These are phyloP conservation scores for Clonostachys rosea DNA, from an alignment of 2,329 filamentous ascomycete species.

Conservation along the genomic window DNA sequence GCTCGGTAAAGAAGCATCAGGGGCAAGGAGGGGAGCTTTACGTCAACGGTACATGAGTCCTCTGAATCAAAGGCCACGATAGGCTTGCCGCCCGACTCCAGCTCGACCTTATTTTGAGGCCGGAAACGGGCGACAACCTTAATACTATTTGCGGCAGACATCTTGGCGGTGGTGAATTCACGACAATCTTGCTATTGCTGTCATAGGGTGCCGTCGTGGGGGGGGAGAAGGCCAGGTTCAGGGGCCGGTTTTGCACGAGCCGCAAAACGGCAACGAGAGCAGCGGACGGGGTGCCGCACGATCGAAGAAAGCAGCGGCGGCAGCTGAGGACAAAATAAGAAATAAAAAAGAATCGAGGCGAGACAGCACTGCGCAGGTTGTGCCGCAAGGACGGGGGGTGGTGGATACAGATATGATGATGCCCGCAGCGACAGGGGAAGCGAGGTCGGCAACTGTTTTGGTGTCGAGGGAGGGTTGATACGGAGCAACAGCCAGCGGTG, in stretches of 20 bases:
- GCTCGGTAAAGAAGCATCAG: background rate
- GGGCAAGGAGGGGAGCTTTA: slow-evolving; percentile 35
- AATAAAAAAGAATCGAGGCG: too few relatives aligned
- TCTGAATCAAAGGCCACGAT: slow-evolving; percentile 86
- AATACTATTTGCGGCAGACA: slow-evolving; percentile 61
- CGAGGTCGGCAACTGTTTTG: background rate
- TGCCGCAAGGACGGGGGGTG: background rate
- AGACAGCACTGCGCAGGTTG: too few relatives aligned
- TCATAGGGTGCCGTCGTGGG: background rate
- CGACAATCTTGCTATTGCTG: background rate
- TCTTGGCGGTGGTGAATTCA: slow-evolving; percentile 22
- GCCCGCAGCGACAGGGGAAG: background rate
- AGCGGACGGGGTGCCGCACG: background rate
- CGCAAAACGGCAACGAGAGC: background rate
- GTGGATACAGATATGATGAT: background rate
- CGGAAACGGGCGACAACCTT: slow-evolving; percentile 97
- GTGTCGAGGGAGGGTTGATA: background rate
- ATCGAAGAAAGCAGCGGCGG: too few relatives aligned
- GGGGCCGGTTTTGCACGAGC: background rate
- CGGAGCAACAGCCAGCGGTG: background rate
- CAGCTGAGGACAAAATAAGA: too few relatives aligned
- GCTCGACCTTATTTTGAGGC: slow-evolving; percentile 92
- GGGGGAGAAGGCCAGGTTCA: background rate
- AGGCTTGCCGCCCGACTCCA: slow-evolving; percentile 83
- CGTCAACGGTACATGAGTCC: slow-evolving; percentile 82